Percentiles rank a stretch among this genome's conserved stretches.
phyloP scores from a whole-genome alignment of 2,329 filamentous ascomycete genomes.

The Aspergillus fructus region DNA sequence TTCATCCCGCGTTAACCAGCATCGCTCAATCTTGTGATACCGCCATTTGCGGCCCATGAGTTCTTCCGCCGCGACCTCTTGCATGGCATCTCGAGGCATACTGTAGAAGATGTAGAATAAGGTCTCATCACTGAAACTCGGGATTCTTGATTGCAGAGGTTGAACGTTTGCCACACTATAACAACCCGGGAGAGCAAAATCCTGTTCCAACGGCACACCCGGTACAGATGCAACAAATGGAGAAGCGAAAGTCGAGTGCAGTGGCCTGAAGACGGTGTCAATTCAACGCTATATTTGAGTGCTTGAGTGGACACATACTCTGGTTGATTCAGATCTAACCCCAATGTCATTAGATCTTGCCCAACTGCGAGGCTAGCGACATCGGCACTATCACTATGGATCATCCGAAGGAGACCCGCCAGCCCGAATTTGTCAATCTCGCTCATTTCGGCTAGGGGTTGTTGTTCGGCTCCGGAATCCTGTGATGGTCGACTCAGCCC shows the following conservation, averaged over 20 bases:
- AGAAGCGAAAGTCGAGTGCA: constrained; percentile 64
- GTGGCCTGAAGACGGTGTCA: constrained; percentile 43
- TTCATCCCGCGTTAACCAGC: constrained; percentile 52
- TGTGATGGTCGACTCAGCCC: constrained; percentile 30
- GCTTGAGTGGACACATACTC: constrained; percentile 46
- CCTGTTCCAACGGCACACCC: constrained; percentile 60
- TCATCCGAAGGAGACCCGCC: constrained; percentile 58
- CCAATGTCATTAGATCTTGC: constrained; percentile 63
- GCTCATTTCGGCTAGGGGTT: constrained; percentile 56
- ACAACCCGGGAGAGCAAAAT: constrained; percentile 62
- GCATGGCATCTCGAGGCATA: constrained; percentile 63
- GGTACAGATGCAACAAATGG: constrained; percentile 60
- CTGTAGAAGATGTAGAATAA: constrained; percentile 71
- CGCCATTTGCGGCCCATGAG: constrained; percentile 56
- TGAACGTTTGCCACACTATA: constrained; percentile 68
- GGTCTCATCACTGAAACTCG: constrained; percentile 62
- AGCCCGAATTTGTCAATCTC: constrained; percentile 61
- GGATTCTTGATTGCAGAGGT: constrained; percentile 57
- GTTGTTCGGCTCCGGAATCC: constrained; percentile 38
- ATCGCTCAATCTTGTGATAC: constrained; percentile 53
- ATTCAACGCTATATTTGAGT: not conserved
- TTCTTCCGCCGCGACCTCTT: constrained; percentile 65
- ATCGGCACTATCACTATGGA: constrained; percentile 54
- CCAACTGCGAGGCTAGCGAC: constrained; percentile 58
- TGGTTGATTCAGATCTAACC: constrained; percentile 62